Percentiles rank a stretch among this genome's conserved stretches.
phyloP scores from a whole-genome alignment of 345 rosid genomes.

The Excoecaria cochinchinensis region DNA sequence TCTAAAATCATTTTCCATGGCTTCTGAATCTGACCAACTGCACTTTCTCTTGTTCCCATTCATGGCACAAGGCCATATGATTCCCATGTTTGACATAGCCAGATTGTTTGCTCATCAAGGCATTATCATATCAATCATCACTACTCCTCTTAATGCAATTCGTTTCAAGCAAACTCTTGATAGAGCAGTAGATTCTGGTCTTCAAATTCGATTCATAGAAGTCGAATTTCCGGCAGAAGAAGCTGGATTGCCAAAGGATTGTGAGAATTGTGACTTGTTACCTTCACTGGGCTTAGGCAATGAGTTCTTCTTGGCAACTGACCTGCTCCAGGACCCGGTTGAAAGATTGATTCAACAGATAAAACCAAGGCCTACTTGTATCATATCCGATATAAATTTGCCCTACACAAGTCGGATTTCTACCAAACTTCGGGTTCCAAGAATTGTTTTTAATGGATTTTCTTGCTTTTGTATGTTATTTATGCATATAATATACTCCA shows the following conservation, averaged over 20 bases:
- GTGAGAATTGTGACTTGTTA: constrained; percentile 23
- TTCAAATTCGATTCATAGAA: constrained; percentile 10
- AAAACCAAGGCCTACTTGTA: constrained; percentile 30
- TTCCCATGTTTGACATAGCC: constrained; percentile 30
- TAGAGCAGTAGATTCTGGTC: constrained; percentile 25
- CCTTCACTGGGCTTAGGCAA: constrained; percentile 13
- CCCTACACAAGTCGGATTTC: constrained; percentile 18
- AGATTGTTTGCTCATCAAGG: constrained; percentile 16
- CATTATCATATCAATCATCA: constrained; percentile 27
- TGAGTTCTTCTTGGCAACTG: constrained; percentile 13
- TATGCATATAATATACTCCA: neutral
- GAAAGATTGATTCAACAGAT: constrained; percentile 20
- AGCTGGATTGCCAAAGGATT: constrained; percentile 21
- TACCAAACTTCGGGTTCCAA: constrained; percentile 20
- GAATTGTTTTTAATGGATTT: constrained; percentile 27
- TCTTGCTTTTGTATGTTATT: constrained; percentile 14
- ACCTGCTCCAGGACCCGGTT: constrained; percentile 16
- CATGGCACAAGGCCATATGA: constrained; percentile 28
- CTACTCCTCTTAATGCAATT: constrained; percentile 25
- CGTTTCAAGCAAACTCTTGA: constrained; percentile 3
- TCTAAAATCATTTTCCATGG: neutral
- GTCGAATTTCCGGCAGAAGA: constrained; percentile 13
- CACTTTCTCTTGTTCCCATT: constrained; percentile 20
- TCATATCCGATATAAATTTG: constrained; percentile 33
- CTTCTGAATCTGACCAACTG: constrained; percentile 4